Evolutionary conservation across 176 grass and related monocot species (phyloP).

Genomic region (Phyllostachys edulis): DNA sequence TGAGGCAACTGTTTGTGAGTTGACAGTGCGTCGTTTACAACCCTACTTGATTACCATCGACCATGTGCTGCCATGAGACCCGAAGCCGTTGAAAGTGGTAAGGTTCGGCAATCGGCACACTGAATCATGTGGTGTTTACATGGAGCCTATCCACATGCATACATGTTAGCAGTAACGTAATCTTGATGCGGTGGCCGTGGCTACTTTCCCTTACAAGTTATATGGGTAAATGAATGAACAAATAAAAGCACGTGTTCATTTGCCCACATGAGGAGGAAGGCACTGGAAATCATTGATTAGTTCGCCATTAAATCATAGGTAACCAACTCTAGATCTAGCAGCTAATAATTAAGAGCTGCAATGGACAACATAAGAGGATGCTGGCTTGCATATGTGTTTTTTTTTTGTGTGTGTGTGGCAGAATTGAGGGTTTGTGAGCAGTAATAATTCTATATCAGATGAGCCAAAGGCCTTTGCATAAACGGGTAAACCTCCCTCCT

Average conservation of each 20-base stretch:
- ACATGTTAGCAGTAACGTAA: not conserved
- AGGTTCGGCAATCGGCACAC: not conserved
- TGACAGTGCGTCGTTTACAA: not conserved
- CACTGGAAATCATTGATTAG: not conserved
- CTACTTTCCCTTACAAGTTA: not conserved
- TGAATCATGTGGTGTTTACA: not conserved
- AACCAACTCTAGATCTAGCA: constrained; percentile 12
- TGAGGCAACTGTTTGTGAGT: not conserved
- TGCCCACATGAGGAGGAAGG: not conserved
- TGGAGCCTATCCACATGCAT: not conserved
- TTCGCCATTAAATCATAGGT: not conserved
- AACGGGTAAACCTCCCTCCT: no score
- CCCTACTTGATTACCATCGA: not conserved
- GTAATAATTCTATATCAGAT: not conserved
- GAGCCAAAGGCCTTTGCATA: not conserved
- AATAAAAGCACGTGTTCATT: not conserved
- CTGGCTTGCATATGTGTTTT: no score
- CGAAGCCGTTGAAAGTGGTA: not conserved
- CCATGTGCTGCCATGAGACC: not conserved
- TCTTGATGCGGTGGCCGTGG: not conserved
- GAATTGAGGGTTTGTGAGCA: not conserved
- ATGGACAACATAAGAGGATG: not conserved
- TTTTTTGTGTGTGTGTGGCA: not conserved
- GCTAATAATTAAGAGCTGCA: not conserved
- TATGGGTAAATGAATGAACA: not conserved